Percentiles rank a stretch among this genome's conserved stretches.
These are phyloP conservation scores for Chloris gayana DNA, from an alignment of 176 grass and related monocot species.

Conservation along the genomic window DNA sequence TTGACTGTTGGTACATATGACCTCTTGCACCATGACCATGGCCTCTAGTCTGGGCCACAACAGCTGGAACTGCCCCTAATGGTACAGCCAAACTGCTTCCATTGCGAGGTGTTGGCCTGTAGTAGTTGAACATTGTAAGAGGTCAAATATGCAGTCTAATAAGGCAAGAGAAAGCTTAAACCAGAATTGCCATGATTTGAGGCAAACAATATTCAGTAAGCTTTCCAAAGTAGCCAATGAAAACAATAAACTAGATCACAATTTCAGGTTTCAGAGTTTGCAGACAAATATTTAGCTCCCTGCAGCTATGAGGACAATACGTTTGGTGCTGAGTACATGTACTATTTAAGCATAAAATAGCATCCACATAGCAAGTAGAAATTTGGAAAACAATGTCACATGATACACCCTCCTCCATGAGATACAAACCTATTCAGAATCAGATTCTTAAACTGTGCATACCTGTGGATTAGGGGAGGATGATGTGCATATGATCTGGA, in stretches of 20 bases:
- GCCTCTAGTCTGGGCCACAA: conserved; percentile 63
- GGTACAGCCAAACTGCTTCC: conserved; percentile 63
- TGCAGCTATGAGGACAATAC: background rate
- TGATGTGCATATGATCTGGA: conserved; percentile 73
- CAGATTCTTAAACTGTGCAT: conserved; percentile 30
- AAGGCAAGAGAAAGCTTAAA: background rate
- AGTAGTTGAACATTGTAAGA: conserved; percentile 32
- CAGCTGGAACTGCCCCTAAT: conserved; percentile 54
- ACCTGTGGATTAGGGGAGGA: conserved; percentile 70
- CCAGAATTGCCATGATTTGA: background rate
- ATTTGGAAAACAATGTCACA: background rate
- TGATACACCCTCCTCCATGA: background rate
- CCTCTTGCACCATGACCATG: conserved; percentile 56
- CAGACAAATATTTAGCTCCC: no score
- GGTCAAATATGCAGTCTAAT: background rate
- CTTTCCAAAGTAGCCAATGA: conserved; percentile 8
- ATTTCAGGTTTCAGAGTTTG: conserved; percentile 9
- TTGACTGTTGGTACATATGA: conserved; percentile 65
- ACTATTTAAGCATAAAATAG: conserved; percentile 16
- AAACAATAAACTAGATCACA: conserved; percentile 32
- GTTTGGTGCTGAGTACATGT: background rate
- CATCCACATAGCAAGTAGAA: conserved; percentile 7
- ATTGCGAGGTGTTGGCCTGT: conserved; percentile 63
- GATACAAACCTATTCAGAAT: conserved; percentile 29
- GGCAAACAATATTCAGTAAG: conserved; percentile 15